Base-by-base conservation (phyloP, 2,329 filamentous ascomycete species). In the Xylariaceae sp. region DNA sequence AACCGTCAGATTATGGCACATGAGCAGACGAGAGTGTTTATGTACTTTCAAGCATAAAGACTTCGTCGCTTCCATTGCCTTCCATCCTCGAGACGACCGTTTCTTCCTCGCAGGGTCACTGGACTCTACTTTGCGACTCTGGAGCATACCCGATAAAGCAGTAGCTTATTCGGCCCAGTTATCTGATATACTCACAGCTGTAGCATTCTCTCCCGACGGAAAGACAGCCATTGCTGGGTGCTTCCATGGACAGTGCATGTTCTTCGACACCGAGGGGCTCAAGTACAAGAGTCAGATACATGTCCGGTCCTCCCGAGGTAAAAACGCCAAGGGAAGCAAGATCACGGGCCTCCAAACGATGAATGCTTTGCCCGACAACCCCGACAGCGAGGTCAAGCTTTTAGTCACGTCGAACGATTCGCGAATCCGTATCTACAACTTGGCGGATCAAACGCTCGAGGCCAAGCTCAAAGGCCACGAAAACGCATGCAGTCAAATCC, bases 121-220 rank as follows among this genome's bases (percentile, higher is more conserved):
- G 5, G 94, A 99, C 71, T 88, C 88, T 1, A 92, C 92, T 65
- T 74, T 99, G 54, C 83, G 94, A 13, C 76, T 99, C 1, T 99
- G 94, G 94, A 97, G 92, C 70, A 99, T 99, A 51, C 92, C 94
- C 0, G 94, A 99, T 73, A 97, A 95, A 72, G 86, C 82, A n/a
- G 89, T 97, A 34, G 92, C 92, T 0, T 97, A 86, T 71, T 88
- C 87, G 64, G 87, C 82, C 7, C 84, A 88, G 49, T 78, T 92
- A 0, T 85, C 88, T 0, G 92, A 97, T 66, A 88, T 97, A 73
- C 92, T 97, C 63, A 99, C 94, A 0, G 91, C 94, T 1, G 93
- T 97, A 0, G 87, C 90, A 0, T 99, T 99, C 68, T 91, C 92
- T 0, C 94, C 94, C 0, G 92, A 97, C 70, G 94, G 94, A 0